A percentile compares a stretch with the other conserved stretches of the same genome.
Conservation (phyloP, 768 basidiomycete genomes). For the Suillus hirtellus region DNA sequence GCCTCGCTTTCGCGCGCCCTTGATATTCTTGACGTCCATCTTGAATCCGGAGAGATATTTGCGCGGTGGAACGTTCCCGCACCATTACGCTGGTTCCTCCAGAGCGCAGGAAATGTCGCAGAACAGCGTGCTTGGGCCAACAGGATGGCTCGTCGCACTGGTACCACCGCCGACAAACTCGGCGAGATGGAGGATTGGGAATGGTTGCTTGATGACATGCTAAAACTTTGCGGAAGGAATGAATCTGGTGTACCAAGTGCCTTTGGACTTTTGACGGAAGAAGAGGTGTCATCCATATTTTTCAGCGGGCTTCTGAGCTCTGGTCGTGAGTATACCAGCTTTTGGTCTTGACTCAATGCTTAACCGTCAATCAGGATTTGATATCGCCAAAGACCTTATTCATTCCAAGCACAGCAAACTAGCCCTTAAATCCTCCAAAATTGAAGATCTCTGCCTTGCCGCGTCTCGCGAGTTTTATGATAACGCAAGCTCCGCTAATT, state of each 20-base stretch:
- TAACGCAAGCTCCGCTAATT: constrained; percentile 89
- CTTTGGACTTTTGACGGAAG: constrained; percentile 70
- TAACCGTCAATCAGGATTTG: constrained; percentile 49
- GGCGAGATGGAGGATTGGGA: constrained; percentile 78
- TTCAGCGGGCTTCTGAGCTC: constrained; percentile 83
- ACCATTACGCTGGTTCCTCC: constrained; percentile 88
- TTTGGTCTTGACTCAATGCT: constrained; percentile 10
- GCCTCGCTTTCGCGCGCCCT: constrained; percentile 77
- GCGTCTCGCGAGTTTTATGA: constrained; percentile 92
- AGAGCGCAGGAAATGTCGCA: constrained; percentile 59
- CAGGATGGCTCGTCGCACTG: constrained; percentile 75
- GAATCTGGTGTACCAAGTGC: constrained; percentile 70
- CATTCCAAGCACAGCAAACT: constrained; percentile 46
- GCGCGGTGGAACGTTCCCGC: constrained; percentile 84
- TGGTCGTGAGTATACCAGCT: constrained; percentile 66
- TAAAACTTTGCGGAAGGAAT: constrained; percentile 67
- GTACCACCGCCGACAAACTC: constrained; percentile 52
- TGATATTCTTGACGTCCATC: constrained; percentile 90
- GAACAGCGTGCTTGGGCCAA: constrained; percentile 88
- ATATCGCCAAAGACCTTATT: constrained; percentile 65
- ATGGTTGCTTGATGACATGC: constrained; percentile 87
- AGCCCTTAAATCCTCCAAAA: constrained; percentile 44
- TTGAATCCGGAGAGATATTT: constrained; percentile 91
- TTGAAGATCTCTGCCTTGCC: constrained; percentile 80
- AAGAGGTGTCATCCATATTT: constrained; percentile 81